Evolutionary conservation across 345 rosid genomes (phyloP), one percentile per base, ranked within the genome.

Genomic region (Cardamine occulta): DNA sequence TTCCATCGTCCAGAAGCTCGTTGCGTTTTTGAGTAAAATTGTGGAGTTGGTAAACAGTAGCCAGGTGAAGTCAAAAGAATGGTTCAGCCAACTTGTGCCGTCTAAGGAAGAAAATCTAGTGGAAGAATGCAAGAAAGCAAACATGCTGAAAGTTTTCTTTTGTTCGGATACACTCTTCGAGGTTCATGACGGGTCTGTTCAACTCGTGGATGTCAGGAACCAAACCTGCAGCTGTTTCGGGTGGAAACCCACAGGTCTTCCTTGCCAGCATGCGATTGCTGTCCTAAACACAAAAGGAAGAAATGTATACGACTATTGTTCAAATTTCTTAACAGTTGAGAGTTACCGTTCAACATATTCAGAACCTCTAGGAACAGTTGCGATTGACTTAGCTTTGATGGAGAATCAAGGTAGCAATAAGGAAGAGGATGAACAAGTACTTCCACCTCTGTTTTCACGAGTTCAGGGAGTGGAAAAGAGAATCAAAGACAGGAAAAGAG

Each of bases 231-330:
- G 88, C 65, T 93, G 98, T 81, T 78, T 77, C 52, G 81, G 72
- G 67, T 93, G 97, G 98, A 84, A 86, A 72, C 67, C 84, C 55
- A 86, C 84, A 0, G 93, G 96, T 21, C 79, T 91, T 14, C 96
- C 98, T 68, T 93, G 97, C 73, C 68, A 84, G 80, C 98, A 93
- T 70, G 97, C 89, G 9, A 82, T 93, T 59, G 96, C 96, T 19
- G 96, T 90, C 52, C 80, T 88, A 37, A 88, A 82, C 80, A 76
- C 82, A 81, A 82, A 84, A 21, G 80, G 81, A 4, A 79, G 82
- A 59, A 80, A 65, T 52, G 61, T 74, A 1, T 90, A 90, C 60
- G 93, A 90, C 68, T 88, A 86, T 66, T 90, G 94, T 74, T 86
- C 96, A 1, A 60, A 63, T 29, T 86, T 83, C 82, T 89, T 82